These are phyloP conservation scores for Solanum acaule DNA, from an alignment of 257 asterid genomes.

Conservation along the genomic window DNA sequence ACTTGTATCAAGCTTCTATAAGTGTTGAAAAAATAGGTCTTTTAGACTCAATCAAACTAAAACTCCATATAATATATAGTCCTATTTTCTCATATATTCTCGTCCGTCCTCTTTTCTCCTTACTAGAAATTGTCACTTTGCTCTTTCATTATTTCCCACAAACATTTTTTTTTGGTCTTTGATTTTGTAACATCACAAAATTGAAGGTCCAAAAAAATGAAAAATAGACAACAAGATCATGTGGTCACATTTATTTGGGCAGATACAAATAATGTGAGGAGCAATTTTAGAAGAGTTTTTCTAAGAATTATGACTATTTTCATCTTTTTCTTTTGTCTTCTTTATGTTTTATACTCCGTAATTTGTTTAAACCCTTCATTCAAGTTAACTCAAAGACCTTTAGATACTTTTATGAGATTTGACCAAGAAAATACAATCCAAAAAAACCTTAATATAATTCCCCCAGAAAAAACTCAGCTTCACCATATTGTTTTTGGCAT, in stretches of 20 bases:
- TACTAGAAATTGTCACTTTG: background rate
- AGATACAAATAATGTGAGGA: background rate
- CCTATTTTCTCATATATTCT: background rate
- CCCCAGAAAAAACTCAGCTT: slow-evolving; percentile 13
- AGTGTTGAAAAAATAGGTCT: background rate
- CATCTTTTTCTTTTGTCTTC: slow-evolving; percentile 1
- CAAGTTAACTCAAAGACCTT: background rate
- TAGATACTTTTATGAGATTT: background rate
- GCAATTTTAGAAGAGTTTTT: background rate
- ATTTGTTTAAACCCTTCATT: background rate
- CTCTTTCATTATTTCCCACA: background rate
- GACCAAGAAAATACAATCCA: background rate
- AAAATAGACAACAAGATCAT: background rate
- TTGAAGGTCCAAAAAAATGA: background rate
- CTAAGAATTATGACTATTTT: background rate
- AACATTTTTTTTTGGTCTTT: too few species aligned
- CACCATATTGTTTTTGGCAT: slow-evolving; percentile 37
- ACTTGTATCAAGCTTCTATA: background rate
- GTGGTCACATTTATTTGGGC: background rate
- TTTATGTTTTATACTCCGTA: background rate
- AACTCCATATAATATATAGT: background rate
- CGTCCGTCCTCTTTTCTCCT: background rate
- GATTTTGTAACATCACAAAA: background rate
- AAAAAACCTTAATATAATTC: background rate
- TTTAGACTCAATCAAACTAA: background rate